Conservation (phyloP, 805 yeast genomes). For the Pichia paraexigua region DNA sequence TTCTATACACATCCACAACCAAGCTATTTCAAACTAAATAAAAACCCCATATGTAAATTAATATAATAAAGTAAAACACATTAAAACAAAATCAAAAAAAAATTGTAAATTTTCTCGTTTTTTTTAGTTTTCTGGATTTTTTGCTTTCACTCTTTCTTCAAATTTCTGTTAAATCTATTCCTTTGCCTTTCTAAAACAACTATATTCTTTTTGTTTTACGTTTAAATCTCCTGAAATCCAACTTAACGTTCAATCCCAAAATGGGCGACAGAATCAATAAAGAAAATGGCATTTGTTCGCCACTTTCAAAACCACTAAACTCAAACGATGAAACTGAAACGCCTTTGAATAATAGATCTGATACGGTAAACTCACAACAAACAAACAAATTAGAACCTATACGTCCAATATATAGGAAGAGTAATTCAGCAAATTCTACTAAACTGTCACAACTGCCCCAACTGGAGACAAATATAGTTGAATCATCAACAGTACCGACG, state of each 20-base stretch:
- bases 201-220: background rate
- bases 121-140: background rate
- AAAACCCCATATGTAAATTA: background rate
- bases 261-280: background rate
- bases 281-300: background rate
- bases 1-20: background rate
- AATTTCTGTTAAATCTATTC: background rate
- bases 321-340: background rate
- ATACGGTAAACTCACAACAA: background rate
- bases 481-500: background rate
- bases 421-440: slow-evolving; percentile 3
- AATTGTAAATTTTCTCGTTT: background rate
- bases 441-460: slow-evolving; percentile 12
- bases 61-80: background rate
- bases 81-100: background rate
- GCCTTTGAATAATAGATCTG: background rate
- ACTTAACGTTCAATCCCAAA: background rate
- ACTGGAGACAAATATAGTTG: slow-evolving; percentile 6
- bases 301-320: background rate
- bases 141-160: background rate
- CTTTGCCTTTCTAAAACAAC: background rate
- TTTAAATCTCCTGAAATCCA: background rate
- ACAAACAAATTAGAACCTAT: background rate
- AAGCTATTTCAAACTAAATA: background rate
- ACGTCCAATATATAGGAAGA: slow-evolving; percentile 9